Percentiles rank a stretch among this genome's conserved stretches.
These are phyloP conservation scores for Vachellia pachyceras DNA, from an alignment of 306 rosid species.

Conservation along the genomic window DNA sequence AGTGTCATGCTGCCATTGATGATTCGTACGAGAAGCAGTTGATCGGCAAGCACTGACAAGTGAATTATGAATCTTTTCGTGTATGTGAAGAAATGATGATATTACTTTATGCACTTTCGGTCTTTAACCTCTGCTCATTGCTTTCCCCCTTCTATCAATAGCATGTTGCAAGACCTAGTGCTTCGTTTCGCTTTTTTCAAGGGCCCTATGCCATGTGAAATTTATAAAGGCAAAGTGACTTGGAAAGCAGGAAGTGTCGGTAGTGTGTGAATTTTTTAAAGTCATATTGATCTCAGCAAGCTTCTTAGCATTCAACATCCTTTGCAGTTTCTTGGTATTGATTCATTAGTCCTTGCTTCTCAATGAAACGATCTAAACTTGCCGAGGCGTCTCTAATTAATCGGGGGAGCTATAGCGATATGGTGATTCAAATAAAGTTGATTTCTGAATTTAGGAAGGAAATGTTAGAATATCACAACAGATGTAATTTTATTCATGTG, in stretches of 20 bases:
- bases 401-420: constrained; percentile 13
- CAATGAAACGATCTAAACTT: background rate
- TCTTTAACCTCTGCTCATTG: constrained; percentile 8
- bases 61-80: constrained; percentile 57
- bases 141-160: background rate
- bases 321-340: constrained; percentile 22
- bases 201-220: constrained; percentile 59
- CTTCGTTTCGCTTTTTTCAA: constrained; percentile 18
- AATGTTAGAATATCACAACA: background rate
- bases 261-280: constrained; percentile 49
- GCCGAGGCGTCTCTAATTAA: background rate
- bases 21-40: constrained; percentile 40
- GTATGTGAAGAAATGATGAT: constrained; percentile 58
- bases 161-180: constrained; percentile 50
- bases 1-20: constrained; percentile 35
- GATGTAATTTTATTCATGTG: background rate
- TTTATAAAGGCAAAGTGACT: constrained; percentile 47
- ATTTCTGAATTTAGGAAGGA: background rate
- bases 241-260: constrained; percentile 60
- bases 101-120: constrained; percentile 31
- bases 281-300: constrained; percentile 47
- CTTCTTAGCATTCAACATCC: constrained; percentile 1
- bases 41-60: constrained; percentile 47
- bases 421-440: constrained; percentile 2
- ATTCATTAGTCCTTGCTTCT: constrained; percentile 9